Evolutionary conservation across 2,329 filamentous ascomycete genomes (phyloP).

Genomic region (Akanthomyces dipterigenus): DNA sequence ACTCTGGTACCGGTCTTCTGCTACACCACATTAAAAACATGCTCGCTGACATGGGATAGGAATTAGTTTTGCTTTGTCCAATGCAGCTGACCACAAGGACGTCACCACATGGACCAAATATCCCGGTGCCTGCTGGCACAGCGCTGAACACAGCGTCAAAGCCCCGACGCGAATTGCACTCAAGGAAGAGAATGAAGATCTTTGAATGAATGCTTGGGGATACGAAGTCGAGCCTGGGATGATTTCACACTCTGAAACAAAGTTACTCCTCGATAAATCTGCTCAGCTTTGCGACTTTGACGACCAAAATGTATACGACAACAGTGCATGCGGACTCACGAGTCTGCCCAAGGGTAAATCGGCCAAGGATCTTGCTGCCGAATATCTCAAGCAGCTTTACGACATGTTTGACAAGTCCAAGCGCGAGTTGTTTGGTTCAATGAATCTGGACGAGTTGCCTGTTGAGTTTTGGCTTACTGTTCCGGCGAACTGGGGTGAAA

Average conservation of each 20-base stretch:
- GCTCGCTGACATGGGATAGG: neutral
- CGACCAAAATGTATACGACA: neutral
- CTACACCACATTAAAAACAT: neutral
- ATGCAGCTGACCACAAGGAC: constrained; percentile 15
- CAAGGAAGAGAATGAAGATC: constrained; percentile 13
- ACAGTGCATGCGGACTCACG: neutral
- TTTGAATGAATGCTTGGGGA: neutral
- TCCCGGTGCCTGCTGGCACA: constrained; percentile 13
- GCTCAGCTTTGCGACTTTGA: neutral
- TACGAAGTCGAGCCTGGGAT: neutral
- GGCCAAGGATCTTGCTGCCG: neutral
- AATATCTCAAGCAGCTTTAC: neutral
- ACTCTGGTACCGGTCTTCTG: constrained; percentile 8
- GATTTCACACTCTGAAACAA: neutral
- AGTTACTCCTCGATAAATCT: neutral
- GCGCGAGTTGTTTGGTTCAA: neutral
- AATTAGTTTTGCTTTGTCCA: constrained; percentile 15
- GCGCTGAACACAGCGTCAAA: constrained; percentile 16
- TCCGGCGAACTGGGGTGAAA: constrained; percentile 14
- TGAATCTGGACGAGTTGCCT: neutral
- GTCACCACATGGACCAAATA: constrained; percentile 16
- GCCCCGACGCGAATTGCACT: constrained; percentile 15
- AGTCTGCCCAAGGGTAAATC: neutral
- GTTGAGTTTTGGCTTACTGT: constrained; percentile 15
- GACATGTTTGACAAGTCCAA: neutral